A percentile compares a stretch with the other conserved stretches of the same genome.
phyloP scores from a whole-genome alignment of 805 yeast species.

The Saturnispora kantuleensis region DNA sequence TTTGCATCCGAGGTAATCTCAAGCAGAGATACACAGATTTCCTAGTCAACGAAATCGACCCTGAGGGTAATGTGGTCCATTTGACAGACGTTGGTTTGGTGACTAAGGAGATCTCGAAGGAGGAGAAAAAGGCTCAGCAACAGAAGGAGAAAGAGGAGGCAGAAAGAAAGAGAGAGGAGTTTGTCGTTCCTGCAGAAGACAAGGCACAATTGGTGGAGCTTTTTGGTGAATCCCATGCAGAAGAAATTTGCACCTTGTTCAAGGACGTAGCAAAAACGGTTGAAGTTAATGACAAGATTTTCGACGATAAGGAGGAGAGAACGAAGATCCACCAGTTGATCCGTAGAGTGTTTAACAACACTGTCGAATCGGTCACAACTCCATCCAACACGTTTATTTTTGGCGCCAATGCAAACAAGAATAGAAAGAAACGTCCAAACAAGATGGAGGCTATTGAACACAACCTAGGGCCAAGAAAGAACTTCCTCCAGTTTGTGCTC shows the following conservation, averaged over 20 bases:
- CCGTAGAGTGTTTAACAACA: conserved; percentile 62
- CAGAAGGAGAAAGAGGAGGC: conserved; percentile 29
- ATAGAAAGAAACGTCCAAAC: conserved; percentile 29
- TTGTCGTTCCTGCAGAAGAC: conserved; percentile 37
- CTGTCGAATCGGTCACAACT: conserved; percentile 72
- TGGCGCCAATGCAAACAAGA: conserved; percentile 40
- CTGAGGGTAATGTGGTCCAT: conserved; percentile 61
- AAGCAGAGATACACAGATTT: conserved; percentile 92
- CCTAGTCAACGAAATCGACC: conserved; percentile 78
- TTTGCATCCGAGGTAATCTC: conserved; percentile 72
- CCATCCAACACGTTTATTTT: conserved; percentile 55
- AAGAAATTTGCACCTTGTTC: conserved; percentile 42
- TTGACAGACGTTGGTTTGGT: conserved; percentile 64
- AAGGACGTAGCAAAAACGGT: conserved; percentile 33
- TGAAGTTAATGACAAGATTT: conserved; percentile 41
- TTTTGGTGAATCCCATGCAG: conserved; percentile 54
- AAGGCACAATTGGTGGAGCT: conserved; percentile 37
- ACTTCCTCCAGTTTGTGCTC: conserved; percentile 64
- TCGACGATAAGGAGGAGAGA: conserved; percentile 63
- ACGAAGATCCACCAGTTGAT: conserved; percentile 70
- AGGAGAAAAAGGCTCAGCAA: conserved; percentile 33
- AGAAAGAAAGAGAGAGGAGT: conserved; percentile 16
- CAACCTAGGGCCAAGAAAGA: conserved; percentile 64
- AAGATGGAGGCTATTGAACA: conserved; percentile 44
- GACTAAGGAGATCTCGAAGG: conserved; percentile 34